Conservation (phyloP, 179 eudicot species). For the Carnegiea gigantea region DNA sequence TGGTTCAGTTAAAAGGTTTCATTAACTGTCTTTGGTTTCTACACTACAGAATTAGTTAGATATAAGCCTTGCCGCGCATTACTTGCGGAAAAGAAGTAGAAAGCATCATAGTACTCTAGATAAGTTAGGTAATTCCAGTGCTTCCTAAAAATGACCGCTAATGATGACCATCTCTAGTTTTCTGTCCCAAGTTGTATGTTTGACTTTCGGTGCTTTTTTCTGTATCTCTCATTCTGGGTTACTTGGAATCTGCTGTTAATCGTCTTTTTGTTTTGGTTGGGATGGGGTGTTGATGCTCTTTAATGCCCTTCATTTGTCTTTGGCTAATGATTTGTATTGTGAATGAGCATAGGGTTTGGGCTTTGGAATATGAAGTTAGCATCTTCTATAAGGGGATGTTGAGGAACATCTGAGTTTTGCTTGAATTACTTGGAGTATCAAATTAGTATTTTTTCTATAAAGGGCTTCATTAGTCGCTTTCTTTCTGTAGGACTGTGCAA, state of each 20-base stretch:
- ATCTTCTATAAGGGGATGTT: too few relatives aligned
- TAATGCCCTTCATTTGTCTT: neutral
- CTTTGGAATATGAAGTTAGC: too few relatives aligned
- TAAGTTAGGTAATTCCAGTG: neutral
- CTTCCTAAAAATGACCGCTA: neutral
- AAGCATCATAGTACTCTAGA: neutral
- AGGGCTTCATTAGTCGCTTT: too few relatives aligned
- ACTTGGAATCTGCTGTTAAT: neutral
- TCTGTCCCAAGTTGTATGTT: neutral
- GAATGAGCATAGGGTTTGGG: neutral
- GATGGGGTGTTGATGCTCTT: neutral
- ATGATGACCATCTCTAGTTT: neutral
- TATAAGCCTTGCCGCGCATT: neutral
- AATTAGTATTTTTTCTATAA: too few relatives aligned
- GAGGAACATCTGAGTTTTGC: too few relatives aligned
- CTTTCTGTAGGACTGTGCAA: too few relatives aligned
- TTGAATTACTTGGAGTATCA: too few relatives aligned
- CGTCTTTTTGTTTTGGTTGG: neutral
- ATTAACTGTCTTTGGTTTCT: neutral
- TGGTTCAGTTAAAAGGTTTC: neutral
- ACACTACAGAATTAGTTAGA: neutral
- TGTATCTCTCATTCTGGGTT: neutral
- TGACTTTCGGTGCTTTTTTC: neutral
- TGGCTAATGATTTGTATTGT: too few relatives aligned
- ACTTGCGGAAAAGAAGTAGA: neutral